Conservation (phyloP, 139 green algal genomes). For the Diplosphaera chodatii region DNA sequence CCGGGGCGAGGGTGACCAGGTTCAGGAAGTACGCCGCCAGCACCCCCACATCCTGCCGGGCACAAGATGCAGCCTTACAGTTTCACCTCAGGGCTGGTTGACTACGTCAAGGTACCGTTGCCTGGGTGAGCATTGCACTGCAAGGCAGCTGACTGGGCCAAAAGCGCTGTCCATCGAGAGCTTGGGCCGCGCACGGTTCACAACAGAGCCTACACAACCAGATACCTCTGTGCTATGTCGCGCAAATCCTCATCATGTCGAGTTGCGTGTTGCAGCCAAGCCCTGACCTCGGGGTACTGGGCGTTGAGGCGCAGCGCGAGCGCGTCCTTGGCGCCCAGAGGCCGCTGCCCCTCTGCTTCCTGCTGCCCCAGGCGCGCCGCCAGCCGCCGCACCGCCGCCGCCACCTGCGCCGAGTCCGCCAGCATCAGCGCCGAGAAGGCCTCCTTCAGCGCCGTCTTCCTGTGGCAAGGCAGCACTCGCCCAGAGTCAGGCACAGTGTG, state of each 20-base stretch:
- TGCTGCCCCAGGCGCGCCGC: slow-evolving; percentile 37
- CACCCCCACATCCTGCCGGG: slow-evolving; percentile 80
- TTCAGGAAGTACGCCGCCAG: slow-evolving; percentile 93
- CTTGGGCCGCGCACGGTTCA: no score
- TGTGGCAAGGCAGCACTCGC: neutral
- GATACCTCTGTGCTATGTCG: no score
- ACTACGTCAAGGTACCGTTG: no score
- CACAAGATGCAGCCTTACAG: no score
- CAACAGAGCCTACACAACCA: no score
- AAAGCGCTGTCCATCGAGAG: no score
- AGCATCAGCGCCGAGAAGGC: slow-evolving; percentile 87
- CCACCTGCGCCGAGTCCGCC: slow-evolving; percentile 19
- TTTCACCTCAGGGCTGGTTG: no score
- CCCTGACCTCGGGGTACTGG: slow-evolving; percentile 74
- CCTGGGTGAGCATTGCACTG: no score
- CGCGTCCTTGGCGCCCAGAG: slow-evolving; percentile 53
- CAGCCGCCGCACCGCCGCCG: slow-evolving; percentile 32
- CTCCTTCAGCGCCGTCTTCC: slow-evolving; percentile 33
- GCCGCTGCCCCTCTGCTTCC: slow-evolving; percentile 1
- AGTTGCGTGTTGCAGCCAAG: neutral
- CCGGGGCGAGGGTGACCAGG: slow-evolving; percentile 47
- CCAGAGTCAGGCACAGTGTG: neutral
- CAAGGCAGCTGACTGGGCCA: no score
- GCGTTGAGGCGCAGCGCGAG: slow-evolving; percentile 76
- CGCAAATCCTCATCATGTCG: no score